phyloP scores from a whole-genome alignment of 495 filamentous ascomycete species.

The Penicillium pancosmium region DNA sequence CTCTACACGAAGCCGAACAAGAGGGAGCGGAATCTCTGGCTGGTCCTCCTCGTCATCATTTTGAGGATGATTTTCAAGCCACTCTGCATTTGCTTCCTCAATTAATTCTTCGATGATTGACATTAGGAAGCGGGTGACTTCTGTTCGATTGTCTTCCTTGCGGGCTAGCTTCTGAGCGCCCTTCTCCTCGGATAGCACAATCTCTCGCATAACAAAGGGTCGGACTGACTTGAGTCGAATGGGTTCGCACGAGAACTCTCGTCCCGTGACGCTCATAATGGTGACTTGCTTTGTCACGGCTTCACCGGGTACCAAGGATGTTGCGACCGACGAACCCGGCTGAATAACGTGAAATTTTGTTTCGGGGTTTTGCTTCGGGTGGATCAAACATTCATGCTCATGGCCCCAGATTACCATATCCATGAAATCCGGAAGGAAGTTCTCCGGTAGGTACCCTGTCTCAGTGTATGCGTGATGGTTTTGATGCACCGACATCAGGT shows the following conservation, averaged over 20 bases:
- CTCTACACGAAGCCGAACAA: conserved; percentile 89
- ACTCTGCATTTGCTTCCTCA: conserved; percentile 77
- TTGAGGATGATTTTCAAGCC: conserved; percentile 71
- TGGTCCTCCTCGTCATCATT: conserved; percentile 57
- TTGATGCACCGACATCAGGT: conserved; percentile 92
- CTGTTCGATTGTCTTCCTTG: conserved; percentile 77
- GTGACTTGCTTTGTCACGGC: conserved; percentile 90
- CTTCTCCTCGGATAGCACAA: conserved; percentile 74
- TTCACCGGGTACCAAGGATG: conserved; percentile 87
- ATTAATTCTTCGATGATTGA: conserved; percentile 82
- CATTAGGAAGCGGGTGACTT: conserved; percentile 76
- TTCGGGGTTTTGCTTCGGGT: conserved; percentile 79
- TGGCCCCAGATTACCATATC: conserved; percentile 96
- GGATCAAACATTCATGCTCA: conserved; percentile 94
- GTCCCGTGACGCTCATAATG: conserved; percentile 80
- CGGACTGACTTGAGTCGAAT: conserved; percentile 85
- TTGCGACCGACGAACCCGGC: conserved; percentile 93
- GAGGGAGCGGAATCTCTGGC: conserved; percentile 65
- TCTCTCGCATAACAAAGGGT: conserved; percentile 86
- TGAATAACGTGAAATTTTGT: conserved; percentile 95
- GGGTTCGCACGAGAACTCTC: conserved; percentile 77
- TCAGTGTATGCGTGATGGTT: conserved; percentile 92
- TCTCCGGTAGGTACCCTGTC: conserved; percentile 90
- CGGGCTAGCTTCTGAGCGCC: conserved; percentile 75
- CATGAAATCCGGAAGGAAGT: conserved; percentile 88